Evolutionary conservation across 257 asterid species (phyloP), one percentile per base, ranked within the genome.

Genomic region (Salvia splendens): DNA sequence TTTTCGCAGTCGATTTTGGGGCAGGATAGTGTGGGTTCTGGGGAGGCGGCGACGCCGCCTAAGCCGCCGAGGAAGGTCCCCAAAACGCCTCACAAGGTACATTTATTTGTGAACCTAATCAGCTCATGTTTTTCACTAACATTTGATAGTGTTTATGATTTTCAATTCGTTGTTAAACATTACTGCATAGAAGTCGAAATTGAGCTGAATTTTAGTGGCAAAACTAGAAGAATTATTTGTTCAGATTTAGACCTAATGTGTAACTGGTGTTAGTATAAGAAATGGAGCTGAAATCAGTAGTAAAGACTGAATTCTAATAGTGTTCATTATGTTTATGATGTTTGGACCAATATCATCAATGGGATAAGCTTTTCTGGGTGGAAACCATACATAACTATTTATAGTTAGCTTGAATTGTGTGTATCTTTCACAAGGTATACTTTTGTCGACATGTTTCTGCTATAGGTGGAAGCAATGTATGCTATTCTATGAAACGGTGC

Each of bases 1-100:
- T 93, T 41, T 68, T 86, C 99, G 28, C 89, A 96, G 51, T 94
- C 96, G 0, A 72, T 91, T 67, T 78, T 91, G 82, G 87, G 96
- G 42, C 87, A 77, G 54, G 94, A 86, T 8, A 62, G 65, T 63
- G 89, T 82, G 59, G 46, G 73, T 11, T 71, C 89, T 3, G 64
- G 75, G 11, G 97, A 87, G 78, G 86, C 67, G 57, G 78, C 87
- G 8, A 84, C 96, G 3, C 96, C 97, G 5, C 88, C 99, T 35
- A 94, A 87, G 85, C 97, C 97, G 16, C 91, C 95, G 15, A 82
- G 99, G 82, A 94, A 94, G 82, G 97, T 94, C 36, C 95, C 97
- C 69, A 94, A 91, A 81, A 88, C 95, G 36, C 97, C 99, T 62
- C 95, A 88, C 71, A 94, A 94, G 97, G 99, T 94, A 78, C 40